Base-by-base conservation (phyloP, 768 basidiomycete species). In the Candolleomyces efflorescens region DNA sequence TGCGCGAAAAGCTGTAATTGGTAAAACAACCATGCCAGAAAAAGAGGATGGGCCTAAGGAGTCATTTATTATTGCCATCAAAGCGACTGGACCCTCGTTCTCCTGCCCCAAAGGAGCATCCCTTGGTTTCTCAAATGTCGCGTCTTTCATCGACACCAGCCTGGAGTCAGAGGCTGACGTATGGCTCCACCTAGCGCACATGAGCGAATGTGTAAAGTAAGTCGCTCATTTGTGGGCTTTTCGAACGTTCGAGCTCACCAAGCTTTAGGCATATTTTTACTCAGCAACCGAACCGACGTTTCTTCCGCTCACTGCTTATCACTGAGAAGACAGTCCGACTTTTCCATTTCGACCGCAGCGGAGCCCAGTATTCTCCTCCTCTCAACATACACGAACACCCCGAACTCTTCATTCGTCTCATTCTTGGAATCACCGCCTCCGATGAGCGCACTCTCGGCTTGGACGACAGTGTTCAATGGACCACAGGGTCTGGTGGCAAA, bases 261-360 rank as follows among this genome's bases (percentile, higher is more conserved):
- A n/a, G n/a, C n/a, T n/a, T n/a, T n/a, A 58, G 56, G 20, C 56
- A 58, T 11, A 43, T 52, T 12, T 47, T 24, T 15, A 51, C 20
- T 32, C 39, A 52, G 12, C 56, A 58, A 23, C 50, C 56, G 13
- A 52, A 51, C 38, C 43, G 56, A 3, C 6, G 15, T 5, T 58
- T 58, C 41, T 38, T 51, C 17, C 43, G 56, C 7, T 12, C 43
- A 15, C 36, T 58, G 24, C 18, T 58, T 38, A 3, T 58, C 15
- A 51, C 49, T 12, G 43, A 46, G 38, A 50, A 46, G 5, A 36
- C 10, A 20, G 17, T 52, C 26, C 56, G 56, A 7, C 41, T 58
- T n/a, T 15, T 58, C 18, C 56, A 58, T 12, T 58, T 41, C 39
- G 56, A 58, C 24, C 36, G 56, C 15, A 44, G 49, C 56, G 56